phyloP scores from a whole-genome alignment of 2,329 filamentous ascomycete genomes.

The Parascedosporium putredinis region DNA sequence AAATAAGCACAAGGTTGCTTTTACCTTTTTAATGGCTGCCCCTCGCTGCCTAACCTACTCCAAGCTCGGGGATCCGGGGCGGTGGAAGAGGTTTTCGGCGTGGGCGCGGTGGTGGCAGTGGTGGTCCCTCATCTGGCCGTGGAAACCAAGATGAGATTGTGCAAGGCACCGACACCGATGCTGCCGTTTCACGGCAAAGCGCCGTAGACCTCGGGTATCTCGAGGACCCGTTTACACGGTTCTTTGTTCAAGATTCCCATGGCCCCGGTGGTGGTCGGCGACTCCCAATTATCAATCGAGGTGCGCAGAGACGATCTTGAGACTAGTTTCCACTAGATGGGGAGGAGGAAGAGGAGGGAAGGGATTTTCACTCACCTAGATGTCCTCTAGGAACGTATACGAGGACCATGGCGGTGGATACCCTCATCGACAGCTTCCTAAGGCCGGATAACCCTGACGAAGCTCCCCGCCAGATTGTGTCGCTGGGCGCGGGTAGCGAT shows the following conservation, averaged over 20 bases:
- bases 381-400: constrained; percentile 69
- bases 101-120: constrained; percentile 24
- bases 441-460: constrained; percentile 20
- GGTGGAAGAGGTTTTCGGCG: constrained; percentile 30
- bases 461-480: constrained; percentile 64
- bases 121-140: constrained; percentile 16
- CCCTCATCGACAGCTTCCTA: constrained; percentile 64
- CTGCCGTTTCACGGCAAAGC: constrained; percentile 77
- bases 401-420: constrained; percentile 73
- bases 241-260: constrained; percentile 45
- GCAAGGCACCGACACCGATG: constrained; percentile 85
- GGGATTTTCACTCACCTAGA: background rate
- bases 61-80: constrained; percentile 36
- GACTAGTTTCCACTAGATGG: too few relatives aligned
- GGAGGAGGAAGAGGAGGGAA: too few relatives aligned
- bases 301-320: constrained; percentile 37
- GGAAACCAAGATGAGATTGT: constrained; percentile 58
- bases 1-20: background rate
- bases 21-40: constrained; percentile 47
- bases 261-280: constrained; percentile 46
- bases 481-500: constrained; percentile 87
- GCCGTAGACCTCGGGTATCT: constrained; percentile 81
- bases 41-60: constrained; percentile 70
- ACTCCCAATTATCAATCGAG: constrained; percentile 89
- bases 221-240: constrained; percentile 64